Evolutionary conservation across 202 grass and related monocot species (phyloP), one percentile per base, ranked within the genome.

Genomic region (Setaria italica): DNA sequence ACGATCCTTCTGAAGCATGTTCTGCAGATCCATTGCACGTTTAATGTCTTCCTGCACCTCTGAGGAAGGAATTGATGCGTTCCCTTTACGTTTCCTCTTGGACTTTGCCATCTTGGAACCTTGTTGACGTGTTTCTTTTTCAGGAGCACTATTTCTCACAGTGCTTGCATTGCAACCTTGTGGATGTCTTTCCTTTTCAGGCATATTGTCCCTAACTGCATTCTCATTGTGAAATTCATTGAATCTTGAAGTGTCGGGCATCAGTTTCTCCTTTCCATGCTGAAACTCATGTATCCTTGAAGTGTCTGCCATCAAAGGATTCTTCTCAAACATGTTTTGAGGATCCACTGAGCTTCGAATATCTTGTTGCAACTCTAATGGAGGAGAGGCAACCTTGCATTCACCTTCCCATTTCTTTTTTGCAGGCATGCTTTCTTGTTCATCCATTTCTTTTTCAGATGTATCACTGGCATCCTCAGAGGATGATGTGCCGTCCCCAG

Each of bases 11-110:
- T 77, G 76, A 83, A 83, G 80, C 80, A 83, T 88, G 74, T 35
- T 46, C 66, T 84, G 86, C 32, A 88, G 80, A 78, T 78, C 66
- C 57, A 78, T 15, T 13, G 73, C 74, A 48, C 57, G 66, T 72
- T 78, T 84, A 62, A 88, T 88, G 66, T 84, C 86, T 62, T 79
- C 80, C 57, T 88, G 86, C 80, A 84, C 86, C 48, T 88, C 80
- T 1, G 62, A 51, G 3, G 67, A 58, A 66, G 67, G 42, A 48
- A 21, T 29, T 16, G 48, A 33, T 14, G 1, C 25, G 37, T 79
- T 74, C 29, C 81, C 81, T 74, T 80, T 80, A 46, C 58, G 41
- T 84, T 84, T 88, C 21, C 39, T 49, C 47, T 67, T 88, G 13
- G 32, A 9, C 9, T 55, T 78, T 65, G 46, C 11, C 43, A 5